Conservation (phyloP, 73 alveolate species). For the Blepharisma stoltei region DNA sequence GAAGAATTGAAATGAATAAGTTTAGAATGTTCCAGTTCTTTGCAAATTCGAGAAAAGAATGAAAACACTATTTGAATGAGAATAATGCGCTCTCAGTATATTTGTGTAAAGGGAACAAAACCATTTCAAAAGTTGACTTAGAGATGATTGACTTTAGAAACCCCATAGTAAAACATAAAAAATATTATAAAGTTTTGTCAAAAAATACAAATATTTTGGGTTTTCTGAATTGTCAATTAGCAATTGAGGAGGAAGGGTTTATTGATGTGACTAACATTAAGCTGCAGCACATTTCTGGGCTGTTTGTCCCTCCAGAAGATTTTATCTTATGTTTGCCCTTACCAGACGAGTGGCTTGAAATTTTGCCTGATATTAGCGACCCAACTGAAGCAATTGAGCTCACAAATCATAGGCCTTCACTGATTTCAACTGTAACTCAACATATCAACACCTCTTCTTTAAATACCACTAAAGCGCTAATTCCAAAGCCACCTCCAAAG, state of each 20-base stretch:
- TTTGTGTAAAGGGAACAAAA: neutral
- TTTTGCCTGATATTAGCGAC: neutral
- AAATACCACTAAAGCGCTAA: neutral
- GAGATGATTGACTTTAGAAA: constrained; percentile 5
- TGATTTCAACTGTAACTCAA: too few relatives aligned
- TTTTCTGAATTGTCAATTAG: constrained; percentile 13
- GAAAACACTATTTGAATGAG: neutral
- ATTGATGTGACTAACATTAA: constrained; percentile 19
- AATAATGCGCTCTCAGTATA: neutral
- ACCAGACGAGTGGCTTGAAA: constrained; percentile 31
- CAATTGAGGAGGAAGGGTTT: constrained; percentile 6
- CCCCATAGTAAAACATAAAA: constrained; percentile 24
- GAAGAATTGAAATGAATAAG: neutral
- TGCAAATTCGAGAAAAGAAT: constrained; percentile 17
- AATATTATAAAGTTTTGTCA: constrained; percentile 11
- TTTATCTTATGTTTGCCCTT: constrained; percentile 16
- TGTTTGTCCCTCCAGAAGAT: constrained; percentile 34
- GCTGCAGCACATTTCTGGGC: neutral
- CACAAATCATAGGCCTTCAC: too few relatives aligned
- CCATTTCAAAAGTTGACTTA: constrained; percentile 1
- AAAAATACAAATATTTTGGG: constrained; percentile 23
- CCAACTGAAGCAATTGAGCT: neutral
- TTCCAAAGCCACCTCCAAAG: constrained; percentile 1
- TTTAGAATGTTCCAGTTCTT: constrained; percentile 11
- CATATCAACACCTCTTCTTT: too few relatives aligned